Base-by-base conservation (phyloP, 495 filamentous ascomycete genomes). In the Penicillium nucicola region DNA sequence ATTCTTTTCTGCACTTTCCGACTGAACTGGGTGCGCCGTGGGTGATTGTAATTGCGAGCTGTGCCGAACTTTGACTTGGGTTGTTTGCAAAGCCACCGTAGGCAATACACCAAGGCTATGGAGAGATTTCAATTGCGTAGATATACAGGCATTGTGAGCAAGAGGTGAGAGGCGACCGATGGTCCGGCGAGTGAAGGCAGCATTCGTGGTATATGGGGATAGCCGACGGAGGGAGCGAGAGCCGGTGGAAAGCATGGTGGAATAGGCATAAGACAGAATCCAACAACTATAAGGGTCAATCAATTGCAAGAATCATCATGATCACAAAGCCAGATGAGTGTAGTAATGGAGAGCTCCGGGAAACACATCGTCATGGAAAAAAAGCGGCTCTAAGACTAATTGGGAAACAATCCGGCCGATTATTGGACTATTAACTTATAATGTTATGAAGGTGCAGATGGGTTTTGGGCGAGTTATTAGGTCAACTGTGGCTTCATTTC, bases 11-110 rank as follows among this genome's bases (percentile, higher is more conserved):
- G 44, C 32, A 15, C 13, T 25, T 9, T 59, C 28, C 10, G 36
- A 9, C 33, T 34, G 19, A 3, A 39, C 17, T 9, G 57, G 32
- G 15, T 31, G 18, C 19, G 19, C 32, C 38, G 56, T 23, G 13
- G 60, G 42, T 14, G 52, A 52, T 19, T 56, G 52, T 11, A 36
- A 46, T 17, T 52, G 46, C 5, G 48, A 48, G 30, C 20, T 46
- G 48, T 43, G 42, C 32, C 48, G 40, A 32, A 42, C 28, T 19
- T 42, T 22, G 28, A 40, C 5, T 14, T 36, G 42, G 38, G 44
- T 20, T 30, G 33, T 45, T 28, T 13, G 46, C 10, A 38, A n/a
- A 34, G 33, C 20, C 25, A 15, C 25, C 3, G 13, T 40, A 9
- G 18, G 14, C 22, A 13, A 32, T 25, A 17, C 1, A 8, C 18